Evolutionary conservation across 1,139 yeast species (phyloP), one percentile per base, ranked within the genome.

Genomic region (Nadsonia starkeyi-henricii): DNA sequence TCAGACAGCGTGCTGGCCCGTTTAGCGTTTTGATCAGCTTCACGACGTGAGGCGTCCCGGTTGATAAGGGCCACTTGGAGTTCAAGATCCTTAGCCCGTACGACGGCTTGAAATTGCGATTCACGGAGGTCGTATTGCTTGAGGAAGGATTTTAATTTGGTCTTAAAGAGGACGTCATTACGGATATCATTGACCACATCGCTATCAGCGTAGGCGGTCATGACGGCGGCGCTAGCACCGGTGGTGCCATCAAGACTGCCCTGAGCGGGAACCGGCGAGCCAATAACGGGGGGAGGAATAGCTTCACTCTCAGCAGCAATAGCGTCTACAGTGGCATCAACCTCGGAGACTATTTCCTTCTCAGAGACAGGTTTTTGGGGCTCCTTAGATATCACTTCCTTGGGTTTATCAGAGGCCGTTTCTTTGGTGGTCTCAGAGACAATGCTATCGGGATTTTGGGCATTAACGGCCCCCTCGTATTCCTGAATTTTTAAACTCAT

Each of bases 51-150:
- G 36, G 46, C 43, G 20, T 55, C 57, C 23, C 47, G 47, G 7
- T 55, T 49, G 41, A 51, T 54, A 37, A 53, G 53, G 43, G 49
- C 51, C 3, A 54, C 50, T 30, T 52, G 56, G 2, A 50, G 43
- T 28, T 55, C 57, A 2, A 55, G 50, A 13, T 55, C 56, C 30
- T 55, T 54, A 12, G 53, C 43, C 19, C 52, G 50, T 17, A 54
- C 50, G 2, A 50, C 42, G 26, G 44, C 39, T 20, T 46, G 46
- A 15, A 53, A 48, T 15, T 53, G 54, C 15, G 43, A 42, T 30
- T 55, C 58, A n/a, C 58, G 56, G 20, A 53, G 47, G 21, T 52
- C 53, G 43, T 55, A 55, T 30, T 54, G 58, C 21, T 55, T 55
- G 12, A 54, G 46, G 42, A 55, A 54, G 5, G 52, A 48, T 42